A percentile compares a stretch with the other conserved stretches of the same genome.
These are phyloP conservation scores for Prunus padus DNA, from an alignment of 306 rosid species.

Conservation along the genomic window DNA sequence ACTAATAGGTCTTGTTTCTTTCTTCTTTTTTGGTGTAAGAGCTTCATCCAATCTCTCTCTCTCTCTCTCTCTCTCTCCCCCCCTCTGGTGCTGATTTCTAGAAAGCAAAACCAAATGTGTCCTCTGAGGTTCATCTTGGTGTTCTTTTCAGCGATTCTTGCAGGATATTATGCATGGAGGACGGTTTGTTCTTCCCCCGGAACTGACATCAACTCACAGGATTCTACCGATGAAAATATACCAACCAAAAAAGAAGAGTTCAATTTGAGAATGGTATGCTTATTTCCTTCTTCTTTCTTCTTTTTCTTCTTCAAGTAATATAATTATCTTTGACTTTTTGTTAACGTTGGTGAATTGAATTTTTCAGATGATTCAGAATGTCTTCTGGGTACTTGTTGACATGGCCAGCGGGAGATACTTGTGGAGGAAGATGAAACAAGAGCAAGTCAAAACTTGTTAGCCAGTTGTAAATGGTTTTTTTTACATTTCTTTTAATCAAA, in stretches of 20 bases:
- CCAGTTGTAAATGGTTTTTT: neutral
- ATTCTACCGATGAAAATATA: conserved; percentile 2
- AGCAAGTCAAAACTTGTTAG: conserved; percentile 19
- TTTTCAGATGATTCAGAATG: conserved; percentile 48
- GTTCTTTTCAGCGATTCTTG: conserved; percentile 63
- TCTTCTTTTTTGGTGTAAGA: neutral
- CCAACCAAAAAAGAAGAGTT: conserved; percentile 16
- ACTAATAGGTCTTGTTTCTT: neutral
- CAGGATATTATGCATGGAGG: conserved; percentile 68
- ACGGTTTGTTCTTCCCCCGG: conserved; percentile 42
- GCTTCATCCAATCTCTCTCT: neutral
- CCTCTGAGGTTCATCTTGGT: conserved; percentile 72
- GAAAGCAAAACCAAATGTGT: conserved; percentile 43
- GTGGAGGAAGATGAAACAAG: conserved; percentile 53
- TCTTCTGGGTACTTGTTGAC: conserved; percentile 65
- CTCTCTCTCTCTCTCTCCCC: neutral
- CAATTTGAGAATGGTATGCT: conserved; percentile 36
- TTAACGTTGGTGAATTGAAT: neutral
- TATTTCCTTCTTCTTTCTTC: neutral
- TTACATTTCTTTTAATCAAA: neutral
- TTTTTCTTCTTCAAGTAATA: neutral
- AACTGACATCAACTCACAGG: conserved; percentile 15
- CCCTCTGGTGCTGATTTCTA: neutral
- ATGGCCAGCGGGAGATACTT: conserved; percentile 80
- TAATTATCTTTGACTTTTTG: neutral